Base-by-base conservation (phyloP, 208 protist genomes). In the Novymonas esmeraldas region DNA sequence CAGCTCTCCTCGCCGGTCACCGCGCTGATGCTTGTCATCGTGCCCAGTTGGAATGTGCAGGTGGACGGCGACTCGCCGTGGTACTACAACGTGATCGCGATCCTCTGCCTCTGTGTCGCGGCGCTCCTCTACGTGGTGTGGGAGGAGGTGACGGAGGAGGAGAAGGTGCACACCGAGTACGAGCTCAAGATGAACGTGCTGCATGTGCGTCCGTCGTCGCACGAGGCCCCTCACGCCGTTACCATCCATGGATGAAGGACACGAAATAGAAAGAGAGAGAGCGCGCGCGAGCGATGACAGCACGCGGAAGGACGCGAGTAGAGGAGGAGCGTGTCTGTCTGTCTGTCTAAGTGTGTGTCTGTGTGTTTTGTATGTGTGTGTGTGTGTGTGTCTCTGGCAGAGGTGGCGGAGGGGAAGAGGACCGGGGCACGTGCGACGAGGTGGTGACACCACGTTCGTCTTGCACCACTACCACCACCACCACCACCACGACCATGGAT, bases 1-100 rank as follows among this genome's bases (percentile, higher is more conserved):
- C 90, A 95, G 70, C 77, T 95, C 31, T 87, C 83, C 18, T 88
- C 83, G 5, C 90, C 90, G 0, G 51, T 93, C 22, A 92, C 90
- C 10, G 90, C 87, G 28, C 60, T 95, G 20, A 10, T 93, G 55
- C 76, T 95, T 2, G 79, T 95, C 16, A 60, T 93, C 42, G 64
- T 90, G 18, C 90, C 90, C 1, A 73, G 51, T 6, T 93, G 84
- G 85, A 90, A 93, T 45, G 70, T 89, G 22, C 64, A 81, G 59
- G 54, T 60, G 18, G 85, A 76, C 26, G 81, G 70, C 4, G 76
- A 80, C 55, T 79, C 84, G 38, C 82, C 86, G 41, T 95, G 87
- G 87, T 93, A 89, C 60, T 71, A 68, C 52, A 90, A 76, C 70
- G 14, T 87, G 0, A 54, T 92, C n/a, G 81, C 90, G 14, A 81